Base-by-base conservation (phyloP, 306 rosid genomes). In the Prunus armeniaca region DNA sequence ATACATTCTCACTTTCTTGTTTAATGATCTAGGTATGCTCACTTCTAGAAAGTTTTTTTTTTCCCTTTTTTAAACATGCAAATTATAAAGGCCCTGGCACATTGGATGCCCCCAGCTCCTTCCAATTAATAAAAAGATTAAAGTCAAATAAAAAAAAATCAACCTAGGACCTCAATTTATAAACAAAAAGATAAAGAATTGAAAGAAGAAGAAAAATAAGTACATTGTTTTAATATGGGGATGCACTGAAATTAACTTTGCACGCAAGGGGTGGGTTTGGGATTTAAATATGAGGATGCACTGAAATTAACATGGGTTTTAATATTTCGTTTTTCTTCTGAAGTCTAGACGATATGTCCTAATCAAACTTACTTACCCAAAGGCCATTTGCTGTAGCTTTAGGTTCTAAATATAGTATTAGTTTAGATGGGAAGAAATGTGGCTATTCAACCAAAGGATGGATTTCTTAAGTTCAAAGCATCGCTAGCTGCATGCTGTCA, bases 401-500 rank as follows among this genome's bases (percentile, higher is more conserved):
- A 63, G 67, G 67, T 8, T 69, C 74, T 52, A 34, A 12, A 15
- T 51, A 19, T 11, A 20, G 34, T 71, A 34, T 34, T 32, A 17
- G 52, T 55, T n/a, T 71, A 54, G 51, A 71, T 2, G 12, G 20
- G 45, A 71, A 30, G 47, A 32, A 28, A 30, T 19, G 19, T 32
- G 9, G 17, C 47, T 51, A 28, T 5, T 34, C 41, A 34, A 34
- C 12, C 11, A 13, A n/a, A 71, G 14, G 3, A 27, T 55, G 17
- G 8, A 51, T 55, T 20, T 55, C 65, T 55, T 71, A 55, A 61
- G 25, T 20, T 34, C 65, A 71, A 71, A 71, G 52, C 43, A 38
- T 38, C 43, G 2, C 2, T 38, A 38, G 2, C 2, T 38, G 0
- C 43, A 38, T 38, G 43, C 0, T 6, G 43, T 38, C 2, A 38